A percentile compares a stretch with the other conserved stretches of the same genome.
Evolutionary conservation across 306 rosid species (phyloP).

Genomic region (Sesbania bispinosa): DNA sequence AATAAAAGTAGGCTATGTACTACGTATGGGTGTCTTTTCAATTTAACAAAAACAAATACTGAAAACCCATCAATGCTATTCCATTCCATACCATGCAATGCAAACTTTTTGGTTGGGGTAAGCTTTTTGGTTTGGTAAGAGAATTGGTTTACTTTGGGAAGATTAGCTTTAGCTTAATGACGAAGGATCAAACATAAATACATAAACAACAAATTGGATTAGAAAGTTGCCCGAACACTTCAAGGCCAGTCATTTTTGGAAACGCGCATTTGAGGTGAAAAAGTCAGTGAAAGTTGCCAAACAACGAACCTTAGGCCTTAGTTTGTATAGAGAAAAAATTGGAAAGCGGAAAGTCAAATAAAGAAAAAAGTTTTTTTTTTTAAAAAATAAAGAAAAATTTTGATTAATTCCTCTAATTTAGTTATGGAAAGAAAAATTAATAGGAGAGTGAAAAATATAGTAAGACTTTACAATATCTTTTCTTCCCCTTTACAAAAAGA

Average conservation of each 20-base stretch:
- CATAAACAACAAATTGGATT: constrained; percentile 29
- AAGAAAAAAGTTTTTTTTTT: neutral
- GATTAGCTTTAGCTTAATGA: constrained; percentile 73
- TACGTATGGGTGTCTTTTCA: constrained; percentile 11
- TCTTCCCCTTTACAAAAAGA: too few species aligned
- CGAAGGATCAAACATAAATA: constrained; percentile 72
- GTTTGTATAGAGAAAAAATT: neutral
- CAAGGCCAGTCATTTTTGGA: constrained; percentile 19
- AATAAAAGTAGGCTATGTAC: too few species aligned
- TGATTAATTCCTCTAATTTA: too few species aligned
- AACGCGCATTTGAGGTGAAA: constrained; percentile 13
- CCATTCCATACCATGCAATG: constrained; percentile 28
- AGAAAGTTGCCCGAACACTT: constrained; percentile 27
- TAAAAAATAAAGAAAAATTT: too few species aligned
- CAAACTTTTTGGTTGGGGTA: constrained; percentile 38
- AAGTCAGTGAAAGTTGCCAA: constrained; percentile 17
- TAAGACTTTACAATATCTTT: too few species aligned
- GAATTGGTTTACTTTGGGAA: constrained; percentile 28
- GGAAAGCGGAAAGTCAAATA: neutral
- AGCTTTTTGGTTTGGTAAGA: constrained; percentile 17
- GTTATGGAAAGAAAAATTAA: too few species aligned
- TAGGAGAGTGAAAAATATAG: neutral
- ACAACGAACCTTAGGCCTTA: neutral
- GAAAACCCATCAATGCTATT: neutral
- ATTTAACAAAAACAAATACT: constrained; percentile 11